Base-by-base conservation (phyloP, 768 basidiomycete species). In the Zangia roseola region DNA sequence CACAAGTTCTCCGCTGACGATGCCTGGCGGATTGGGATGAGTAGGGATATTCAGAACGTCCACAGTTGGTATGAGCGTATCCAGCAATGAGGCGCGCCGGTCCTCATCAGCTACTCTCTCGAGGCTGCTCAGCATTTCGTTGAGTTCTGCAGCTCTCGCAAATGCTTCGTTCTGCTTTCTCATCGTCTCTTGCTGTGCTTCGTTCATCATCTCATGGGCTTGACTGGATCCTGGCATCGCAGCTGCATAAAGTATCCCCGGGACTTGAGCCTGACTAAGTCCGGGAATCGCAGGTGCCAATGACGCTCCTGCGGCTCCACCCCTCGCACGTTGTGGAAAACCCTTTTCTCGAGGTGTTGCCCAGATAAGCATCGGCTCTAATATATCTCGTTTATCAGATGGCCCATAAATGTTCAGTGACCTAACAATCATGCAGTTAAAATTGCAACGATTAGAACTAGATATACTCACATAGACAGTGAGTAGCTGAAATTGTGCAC, bases 31-130 rank as follows among this genome's bases (percentile, higher is more conserved):
- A 54, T 73, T 74, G 10, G 83, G 79, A 59, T 91, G 82, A 6
- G 77, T 59, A 1, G 91, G 90, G 21, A 94, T 69, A 37, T 78
- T 78, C 28, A 89, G 64, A 14, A 93, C 73, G 63, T 95, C 92
- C 24, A 84, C 82, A 6, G 72, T 75, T 8, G 81, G 74, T 56
- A 83, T 84, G 24, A 92, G 64, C 1, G 78, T 77, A 59, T 92
- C 88, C 1, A 92, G 72, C 19, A 92, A 67, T 8, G 84, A 84
- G 39, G 74, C 73, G 9, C 91, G 82, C 30, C 89, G 77, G 19
- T 77, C 77, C 59, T 90, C 88, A 45, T 91, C 85, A 50, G 88
- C 81, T 2, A 93, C 84, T 62, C 83, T 88, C 61, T 89, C 88
- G 10, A 93, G 71, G 23, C 68, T 79, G 36, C 69, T 75, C 13